Evolutionary conservation across 768 basidiomycete genomes (phyloP).

Genomic region (Xerocomus potaroensis): DNA sequence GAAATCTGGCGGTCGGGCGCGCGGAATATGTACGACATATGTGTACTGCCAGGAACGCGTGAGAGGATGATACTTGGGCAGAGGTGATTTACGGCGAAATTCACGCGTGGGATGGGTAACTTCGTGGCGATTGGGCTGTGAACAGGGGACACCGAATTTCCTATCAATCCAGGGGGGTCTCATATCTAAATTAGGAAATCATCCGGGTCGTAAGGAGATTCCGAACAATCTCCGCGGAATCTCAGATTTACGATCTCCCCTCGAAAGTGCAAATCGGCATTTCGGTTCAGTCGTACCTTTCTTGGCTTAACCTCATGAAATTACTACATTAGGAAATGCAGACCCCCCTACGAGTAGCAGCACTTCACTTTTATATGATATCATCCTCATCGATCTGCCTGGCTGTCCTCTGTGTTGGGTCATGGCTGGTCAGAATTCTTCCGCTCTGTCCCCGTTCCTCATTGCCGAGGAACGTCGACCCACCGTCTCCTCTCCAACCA

Average conservation of each 20-base stretch:
- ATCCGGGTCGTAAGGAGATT: constrained; percentile 14
- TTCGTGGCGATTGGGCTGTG: too few relatives aligned
- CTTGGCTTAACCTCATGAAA: too few relatives aligned
- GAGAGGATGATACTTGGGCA: too few relatives aligned
- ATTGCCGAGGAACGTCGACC: constrained; percentile 10
- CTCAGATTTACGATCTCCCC: constrained; percentile 25
- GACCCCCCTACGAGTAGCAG: not conserved
- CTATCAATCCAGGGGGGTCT: not conserved
- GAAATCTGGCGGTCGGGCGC: not conserved
- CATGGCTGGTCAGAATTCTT: not conserved
- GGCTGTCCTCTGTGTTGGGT: constrained; percentile 11
- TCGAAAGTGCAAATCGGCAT: constrained; percentile 19
- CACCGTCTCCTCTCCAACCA: not conserved
- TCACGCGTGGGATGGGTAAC: too few relatives aligned
- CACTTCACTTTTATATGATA: constrained; percentile 1
- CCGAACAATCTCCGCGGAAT: constrained; percentile 23
- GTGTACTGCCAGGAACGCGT: not conserved
- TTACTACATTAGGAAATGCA: not conserved
- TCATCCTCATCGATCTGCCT: constrained; percentile 13
- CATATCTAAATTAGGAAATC: not conserved
- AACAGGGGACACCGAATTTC: too few relatives aligned
- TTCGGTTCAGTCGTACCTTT: constrained; percentile 6
- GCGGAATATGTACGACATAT: not conserved
- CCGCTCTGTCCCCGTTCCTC: constrained; percentile 15
- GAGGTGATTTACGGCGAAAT: too few relatives aligned